Conservation (phyloP, 768 basidiomycete genomes). For the Russula emetica region DNA sequence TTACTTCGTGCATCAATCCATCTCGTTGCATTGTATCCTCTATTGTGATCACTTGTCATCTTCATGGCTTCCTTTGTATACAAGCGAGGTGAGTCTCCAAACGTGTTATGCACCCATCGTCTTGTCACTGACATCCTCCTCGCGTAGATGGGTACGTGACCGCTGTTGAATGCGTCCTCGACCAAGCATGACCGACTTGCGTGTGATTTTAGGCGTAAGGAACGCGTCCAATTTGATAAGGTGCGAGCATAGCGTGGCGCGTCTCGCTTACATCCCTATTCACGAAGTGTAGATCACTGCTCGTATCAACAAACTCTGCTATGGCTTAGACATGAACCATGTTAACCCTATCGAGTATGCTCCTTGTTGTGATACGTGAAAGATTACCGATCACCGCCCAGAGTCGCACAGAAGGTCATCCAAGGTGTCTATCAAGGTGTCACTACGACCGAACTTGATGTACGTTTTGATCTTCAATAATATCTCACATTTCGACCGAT, state of each 20-base stretch:
- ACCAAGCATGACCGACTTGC: conserved; percentile 22
- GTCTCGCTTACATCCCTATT: background rate
- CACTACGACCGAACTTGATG: conserved; percentile 96
- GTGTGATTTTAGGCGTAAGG: conserved; percentile 61
- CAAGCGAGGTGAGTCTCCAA: conserved; percentile 49
- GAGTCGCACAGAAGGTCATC: conserved; percentile 89
- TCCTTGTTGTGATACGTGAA: background rate
- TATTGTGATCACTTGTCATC: background rate
- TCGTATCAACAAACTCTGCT: conserved; percentile 85
- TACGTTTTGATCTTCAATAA: conserved; percentile 36
- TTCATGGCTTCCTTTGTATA: conserved; percentile 44
- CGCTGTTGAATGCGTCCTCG: conserved; percentile 31
- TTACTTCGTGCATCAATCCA: background rate
- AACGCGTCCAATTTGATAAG: conserved; percentile 92
- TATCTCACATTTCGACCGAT: background rate
- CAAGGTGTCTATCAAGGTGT: conserved; percentile 92
- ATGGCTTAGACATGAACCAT: conserved; percentile 89
- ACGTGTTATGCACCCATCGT: background rate
- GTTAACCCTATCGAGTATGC: conserved; percentile 90
- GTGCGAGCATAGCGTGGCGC: conserved; percentile 39
- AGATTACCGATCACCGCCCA: conserved; percentile 32
- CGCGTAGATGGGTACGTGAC: conserved; percentile 48
- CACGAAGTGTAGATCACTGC: conserved; percentile 64
- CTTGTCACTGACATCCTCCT: conserved; percentile 21
- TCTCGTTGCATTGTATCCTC: background rate